A percentile compares a stretch with the other conserved stretches of the same genome.
Conservation (phyloP, 352 stramenopile genomes). For the Pythium myriotylum region DNA sequence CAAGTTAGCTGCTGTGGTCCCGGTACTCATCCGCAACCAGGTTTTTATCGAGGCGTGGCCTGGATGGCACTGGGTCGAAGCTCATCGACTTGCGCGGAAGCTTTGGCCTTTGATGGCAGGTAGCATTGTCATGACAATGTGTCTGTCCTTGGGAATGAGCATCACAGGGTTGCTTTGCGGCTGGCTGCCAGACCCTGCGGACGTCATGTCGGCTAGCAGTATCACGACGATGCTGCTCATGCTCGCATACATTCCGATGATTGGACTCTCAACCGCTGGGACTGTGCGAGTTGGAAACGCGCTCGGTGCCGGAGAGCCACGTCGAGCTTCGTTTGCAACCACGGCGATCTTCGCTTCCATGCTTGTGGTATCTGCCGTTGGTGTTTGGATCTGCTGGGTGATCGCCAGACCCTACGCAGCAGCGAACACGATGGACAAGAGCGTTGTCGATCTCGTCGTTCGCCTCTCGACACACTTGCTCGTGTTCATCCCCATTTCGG, state of each 20-base stretch:
- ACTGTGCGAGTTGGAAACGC: conserved; percentile 38
- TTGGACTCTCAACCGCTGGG: conserved; percentile 25
- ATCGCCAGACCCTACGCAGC: conserved; percentile 24
- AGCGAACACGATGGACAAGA: conserved; percentile 26
- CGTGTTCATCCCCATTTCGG: conserved; percentile 23
- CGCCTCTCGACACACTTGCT: conserved; percentile 12
- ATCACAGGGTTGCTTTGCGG: conserved; percentile 50
- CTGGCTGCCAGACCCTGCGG: conserved; percentile 49
- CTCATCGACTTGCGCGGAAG: conserved; percentile 13
- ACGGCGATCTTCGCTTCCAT: conserved; percentile 14
- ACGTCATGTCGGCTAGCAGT: conserved; percentile 49
- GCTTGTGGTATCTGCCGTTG: conserved; percentile 2
- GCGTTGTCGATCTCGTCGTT: conserved; percentile 7
- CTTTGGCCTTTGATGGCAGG: conserved; percentile 32
- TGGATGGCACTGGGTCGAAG: conserved; percentile 23
- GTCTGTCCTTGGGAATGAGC: conserved; percentile 47
- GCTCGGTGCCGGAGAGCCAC: conserved; percentile 28
- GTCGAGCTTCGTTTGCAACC: conserved; percentile 22
- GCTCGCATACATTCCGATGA: conserved; percentile 28
- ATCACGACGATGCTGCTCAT: conserved; percentile 50
- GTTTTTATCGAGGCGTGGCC: conserved; percentile 29
- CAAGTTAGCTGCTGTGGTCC: conserved; percentile 29
- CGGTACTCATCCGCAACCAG: conserved; percentile 28
- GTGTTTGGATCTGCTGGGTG: conserved; percentile 12
- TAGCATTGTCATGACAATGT: conserved; percentile 53